Conservation (phyloP, 352 stramenopile genomes). For the Pythium aristosporum region DNA sequence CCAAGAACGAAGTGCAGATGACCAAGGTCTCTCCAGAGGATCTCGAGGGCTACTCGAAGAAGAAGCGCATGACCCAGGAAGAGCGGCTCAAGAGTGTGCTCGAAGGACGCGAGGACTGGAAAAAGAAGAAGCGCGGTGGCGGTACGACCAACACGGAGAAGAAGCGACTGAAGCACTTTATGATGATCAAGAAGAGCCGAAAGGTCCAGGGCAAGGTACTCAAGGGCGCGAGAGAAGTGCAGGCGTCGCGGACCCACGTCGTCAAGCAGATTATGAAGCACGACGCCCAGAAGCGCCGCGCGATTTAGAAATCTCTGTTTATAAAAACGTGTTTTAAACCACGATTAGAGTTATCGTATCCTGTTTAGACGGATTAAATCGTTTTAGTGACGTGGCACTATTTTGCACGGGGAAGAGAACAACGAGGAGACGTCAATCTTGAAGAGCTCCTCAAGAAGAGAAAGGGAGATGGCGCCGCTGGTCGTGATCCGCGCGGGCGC, state of each 20-base stretch:
- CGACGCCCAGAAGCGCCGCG: slow-evolving; percentile 74
- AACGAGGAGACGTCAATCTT: slow-evolving; percentile 10
- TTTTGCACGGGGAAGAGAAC: slow-evolving; percentile 12
- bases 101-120: slow-evolving; percentile 90
- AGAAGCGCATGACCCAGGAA: slow-evolving; percentile 87
- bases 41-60: slow-evolving; percentile 87
- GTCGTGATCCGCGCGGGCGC: slow-evolving; percentile 65
- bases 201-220: slow-evolving; percentile 89
- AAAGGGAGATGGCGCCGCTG: slow-evolving; percentile 55
- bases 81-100: slow-evolving; percentile 82
- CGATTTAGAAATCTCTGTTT: slow-evolving; percentile 20
- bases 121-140: slow-evolving; percentile 90
- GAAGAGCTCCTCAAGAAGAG: slow-evolving; percentile 9
- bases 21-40: slow-evolving; percentile 77
- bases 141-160: slow-evolving; percentile 98
- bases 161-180: slow-evolving; percentile 96
- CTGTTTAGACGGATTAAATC: too few relatives aligned
- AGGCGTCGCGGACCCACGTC: slow-evolving; percentile 74
- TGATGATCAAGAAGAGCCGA: slow-evolving; percentile 97
- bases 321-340: not conserved
- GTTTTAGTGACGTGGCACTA: slow-evolving; percentile 11
- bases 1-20: slow-evolving; percentile 41
- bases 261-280: slow-evolving; percentile 82
- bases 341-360: too few relatives aligned
- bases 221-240: slow-evolving; percentile 81